A percentile compares a stretch with the other conserved stretches of the same genome.
Evolutionary conservation across 2,329 filamentous ascomycete species (phyloP).

Genomic region (Botrytis porri): DNA sequence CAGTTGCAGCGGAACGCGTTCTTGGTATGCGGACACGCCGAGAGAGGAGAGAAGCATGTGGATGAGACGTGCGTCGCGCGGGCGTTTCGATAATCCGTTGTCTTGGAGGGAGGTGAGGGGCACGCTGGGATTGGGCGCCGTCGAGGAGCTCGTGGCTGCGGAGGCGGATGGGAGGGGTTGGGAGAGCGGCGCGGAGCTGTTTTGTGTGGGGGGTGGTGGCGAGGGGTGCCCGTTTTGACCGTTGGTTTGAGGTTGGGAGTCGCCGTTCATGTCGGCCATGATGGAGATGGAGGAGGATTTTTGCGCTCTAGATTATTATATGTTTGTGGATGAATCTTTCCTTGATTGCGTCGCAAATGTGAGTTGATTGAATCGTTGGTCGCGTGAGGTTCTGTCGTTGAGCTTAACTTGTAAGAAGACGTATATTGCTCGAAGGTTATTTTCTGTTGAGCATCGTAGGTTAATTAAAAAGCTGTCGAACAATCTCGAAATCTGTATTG

Average conservation of each 20-base stretch:
- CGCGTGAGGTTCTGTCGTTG: background rate
- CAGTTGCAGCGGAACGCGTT: slow-evolving; percentile 76
- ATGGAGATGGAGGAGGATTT: background rate
- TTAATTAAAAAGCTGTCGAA: background rate
- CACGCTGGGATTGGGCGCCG: slow-evolving; percentile 31
- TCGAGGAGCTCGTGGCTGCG: slow-evolving; percentile 4
- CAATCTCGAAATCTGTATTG: background rate
- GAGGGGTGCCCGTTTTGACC: slow-evolving; percentile 54
- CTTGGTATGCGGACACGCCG: slow-evolving; percentile 76
- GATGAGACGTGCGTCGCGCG: slow-evolving; percentile 75
- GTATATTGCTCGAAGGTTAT: background rate
- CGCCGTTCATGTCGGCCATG: slow-evolving; percentile 38
- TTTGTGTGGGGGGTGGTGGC: slow-evolving; percentile 13
- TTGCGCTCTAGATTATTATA: background rate
- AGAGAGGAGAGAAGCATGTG: slow-evolving; percentile 77
- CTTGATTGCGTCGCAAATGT: background rate
- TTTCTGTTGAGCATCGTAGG: background rate
- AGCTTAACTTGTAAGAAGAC: background rate
- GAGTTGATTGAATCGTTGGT: background rate
- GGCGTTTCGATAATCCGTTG: slow-evolving; percentile 48
- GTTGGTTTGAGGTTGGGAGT: slow-evolving; percentile 49
- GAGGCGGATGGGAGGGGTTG: slow-evolving; percentile 23
- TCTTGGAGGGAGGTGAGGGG: slow-evolving; percentile 38
- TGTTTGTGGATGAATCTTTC: background rate
- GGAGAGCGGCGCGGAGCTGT: slow-evolving; percentile 35